These are phyloP conservation scores for Salvia rosmarinus DNA, from an alignment of 257 asterid species.

Conservation along the genomic window DNA sequence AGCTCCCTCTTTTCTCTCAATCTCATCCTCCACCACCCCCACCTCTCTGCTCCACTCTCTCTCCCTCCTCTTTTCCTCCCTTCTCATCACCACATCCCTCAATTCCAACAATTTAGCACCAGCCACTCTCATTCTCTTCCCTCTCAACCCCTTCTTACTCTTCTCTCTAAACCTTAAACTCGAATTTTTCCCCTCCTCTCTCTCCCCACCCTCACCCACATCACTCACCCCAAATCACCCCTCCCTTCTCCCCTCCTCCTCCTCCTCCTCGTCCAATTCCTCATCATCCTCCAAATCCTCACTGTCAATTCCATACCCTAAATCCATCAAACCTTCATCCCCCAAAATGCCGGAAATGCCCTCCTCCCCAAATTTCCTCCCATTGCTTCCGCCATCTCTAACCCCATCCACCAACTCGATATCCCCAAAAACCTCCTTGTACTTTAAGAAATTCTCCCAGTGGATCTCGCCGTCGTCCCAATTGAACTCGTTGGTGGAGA, in stretches of 20 bases:
- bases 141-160: constrained; percentile 42
- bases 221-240: constrained; percentile 47
- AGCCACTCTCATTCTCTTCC: constrained; percentile 54
- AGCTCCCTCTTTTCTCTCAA: constrained; percentile 45
- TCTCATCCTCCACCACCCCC: constrained; percentile 41
- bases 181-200: constrained; percentile 48
- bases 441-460: constrained; percentile 88
- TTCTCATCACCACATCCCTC: constrained; percentile 59
- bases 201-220: constrained; percentile 38
- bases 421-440: constrained; percentile 91
- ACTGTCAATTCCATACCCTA: constrained; percentile 58
- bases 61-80: constrained; percentile 80
- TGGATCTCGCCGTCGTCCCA: constrained; percentile 93
- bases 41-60: constrained; percentile 67
- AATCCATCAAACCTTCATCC: constrained; percentile 33
- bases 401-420: constrained; percentile 54
- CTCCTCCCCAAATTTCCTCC: constrained; percentile 49
- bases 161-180: constrained; percentile 41
- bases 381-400: background rate
- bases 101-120: constrained; percentile 67
- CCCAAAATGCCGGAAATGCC: constrained; percentile 43
- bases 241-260: constrained; percentile 46
- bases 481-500: constrained; percentile 59
- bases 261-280: constrained; percentile 50
- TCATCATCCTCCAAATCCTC: constrained; percentile 61